These are phyloP conservation scores for Postia placenta DNA, from an alignment of 768 basidiomycete genomes.

Conservation along the genomic window DNA sequence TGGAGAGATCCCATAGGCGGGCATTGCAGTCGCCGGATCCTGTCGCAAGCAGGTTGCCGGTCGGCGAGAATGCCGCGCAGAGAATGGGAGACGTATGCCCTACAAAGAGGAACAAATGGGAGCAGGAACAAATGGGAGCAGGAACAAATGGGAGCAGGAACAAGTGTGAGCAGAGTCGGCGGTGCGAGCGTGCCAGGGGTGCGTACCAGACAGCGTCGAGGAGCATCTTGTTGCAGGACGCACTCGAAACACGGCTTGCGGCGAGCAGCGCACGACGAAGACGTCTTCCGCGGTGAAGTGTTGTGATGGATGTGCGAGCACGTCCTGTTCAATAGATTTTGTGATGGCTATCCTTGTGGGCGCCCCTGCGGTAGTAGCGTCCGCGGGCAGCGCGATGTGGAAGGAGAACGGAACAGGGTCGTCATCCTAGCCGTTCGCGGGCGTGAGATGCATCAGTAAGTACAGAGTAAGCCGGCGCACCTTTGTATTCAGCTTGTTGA, in stretches of 20 bases:
- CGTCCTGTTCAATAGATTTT: constrained; percentile 77
- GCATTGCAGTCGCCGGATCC: constrained; percentile 93
- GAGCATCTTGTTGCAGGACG: constrained; percentile 92
- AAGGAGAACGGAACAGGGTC: constrained; percentile 93
- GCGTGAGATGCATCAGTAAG: constrained; percentile 9
- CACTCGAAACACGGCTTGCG: constrained; percentile 93
- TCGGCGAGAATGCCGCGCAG: constrained; percentile 94
- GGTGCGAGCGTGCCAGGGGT: constrained; percentile 6
- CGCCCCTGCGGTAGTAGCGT: constrained; percentile 38
- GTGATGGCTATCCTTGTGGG: constrained; percentile 80
- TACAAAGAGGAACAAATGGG: constrained; percentile 22
- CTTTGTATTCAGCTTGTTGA: constrained; percentile 78
- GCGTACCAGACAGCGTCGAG: constrained; percentile 77
- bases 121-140: constrained; percentile 6
- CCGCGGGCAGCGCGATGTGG: constrained; percentile 69
- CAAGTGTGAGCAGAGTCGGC: constrained; percentile 6
- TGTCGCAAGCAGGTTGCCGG: constrained; percentile 85
- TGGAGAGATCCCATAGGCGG: constrained; percentile 90
- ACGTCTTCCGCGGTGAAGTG: constrained; percentile 82
- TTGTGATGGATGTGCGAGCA: constrained; percentile 66
- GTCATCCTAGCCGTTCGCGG: constrained; percentile 46
- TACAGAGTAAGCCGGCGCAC: constrained; percentile 33
- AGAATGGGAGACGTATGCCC: constrained; percentile 91
- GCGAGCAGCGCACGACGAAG: constrained; percentile 84
- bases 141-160: constrained; percentile 8